Percentiles rank a stretch among this genome's conserved stretches.
These are phyloP conservation scores for Talaromyces rugulosus DNA, from an alignment of 2,329 filamentous ascomycete species.

Conservation along the genomic window DNA sequence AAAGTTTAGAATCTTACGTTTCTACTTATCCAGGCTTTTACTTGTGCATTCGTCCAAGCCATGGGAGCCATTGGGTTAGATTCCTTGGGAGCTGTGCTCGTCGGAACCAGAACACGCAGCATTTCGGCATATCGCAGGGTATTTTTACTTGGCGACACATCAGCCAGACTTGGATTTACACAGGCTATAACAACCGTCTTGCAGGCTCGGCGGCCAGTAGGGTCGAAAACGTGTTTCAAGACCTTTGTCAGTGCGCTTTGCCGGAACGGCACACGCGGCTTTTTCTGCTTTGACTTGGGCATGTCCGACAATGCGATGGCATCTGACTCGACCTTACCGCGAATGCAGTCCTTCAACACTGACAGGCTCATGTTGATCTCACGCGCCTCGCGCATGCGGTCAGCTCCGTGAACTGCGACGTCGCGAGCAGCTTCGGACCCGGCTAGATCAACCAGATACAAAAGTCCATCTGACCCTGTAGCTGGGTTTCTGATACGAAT, in stretches of 20 bases:
- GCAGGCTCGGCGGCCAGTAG: slow-evolving; percentile 33
- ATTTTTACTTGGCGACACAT: slow-evolving; percentile 45
- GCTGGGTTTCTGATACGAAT: slow-evolving; percentile 15
- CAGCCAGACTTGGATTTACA: slow-evolving; percentile 45
- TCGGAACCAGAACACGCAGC: slow-evolving; percentile 21
- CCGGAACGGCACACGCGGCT: slow-evolving; percentile 43
- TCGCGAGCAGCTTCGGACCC: slow-evolving; percentile 56
- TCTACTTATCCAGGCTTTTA: neutral
- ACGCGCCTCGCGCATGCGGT: slow-evolving; percentile 45
- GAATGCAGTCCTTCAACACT: slow-evolving; percentile 51
- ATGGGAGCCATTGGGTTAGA: neutral
- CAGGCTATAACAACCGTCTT: slow-evolving; percentile 47
- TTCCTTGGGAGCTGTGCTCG: neutral
- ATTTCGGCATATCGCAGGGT: slow-evolving; percentile 49
- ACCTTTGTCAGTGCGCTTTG: slow-evolving; percentile 47
- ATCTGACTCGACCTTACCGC: slow-evolving; percentile 40
- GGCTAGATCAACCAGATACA: slow-evolving; percentile 87
- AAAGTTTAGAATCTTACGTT: neutral
- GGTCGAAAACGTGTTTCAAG: slow-evolving; percentile 50
- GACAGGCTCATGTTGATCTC: slow-evolving; percentile 50
- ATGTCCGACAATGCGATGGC: slow-evolving; percentile 5
- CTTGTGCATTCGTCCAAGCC: neutral
- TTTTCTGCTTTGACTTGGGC: slow-evolving; percentile 20
- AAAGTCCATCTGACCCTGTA: slow-evolving; percentile 60
- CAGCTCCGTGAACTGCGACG: slow-evolving; percentile 33